phyloP scores from a whole-genome alignment of 2,329 filamentous ascomycete species.

The Paecilomyces variotii region DNA sequence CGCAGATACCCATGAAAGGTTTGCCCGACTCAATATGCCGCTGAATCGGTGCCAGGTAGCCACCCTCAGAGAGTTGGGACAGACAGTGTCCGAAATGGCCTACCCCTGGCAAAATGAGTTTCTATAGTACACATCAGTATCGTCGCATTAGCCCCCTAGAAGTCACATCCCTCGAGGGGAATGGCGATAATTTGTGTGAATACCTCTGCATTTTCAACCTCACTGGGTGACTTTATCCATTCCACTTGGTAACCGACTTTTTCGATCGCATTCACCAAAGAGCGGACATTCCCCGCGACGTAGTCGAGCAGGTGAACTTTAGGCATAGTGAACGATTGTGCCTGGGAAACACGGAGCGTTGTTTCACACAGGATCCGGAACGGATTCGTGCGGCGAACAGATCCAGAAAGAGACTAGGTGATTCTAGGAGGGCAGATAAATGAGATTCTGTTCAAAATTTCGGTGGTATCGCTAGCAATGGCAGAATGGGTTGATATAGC shows the following conservation, averaged over 20 bases:
- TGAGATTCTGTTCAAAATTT: neutral
- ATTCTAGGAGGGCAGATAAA: neutral
- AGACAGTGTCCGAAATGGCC: slow-evolving; percentile 97
- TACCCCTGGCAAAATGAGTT: slow-evolving; percentile 90
- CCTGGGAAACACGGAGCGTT: neutral
- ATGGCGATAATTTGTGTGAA: slow-evolving; percentile 14
- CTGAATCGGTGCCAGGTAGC: slow-evolving; percentile 74
- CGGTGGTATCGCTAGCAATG: neutral
- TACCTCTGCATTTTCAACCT: slow-evolving; percentile 80
- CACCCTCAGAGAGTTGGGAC: slow-evolving; percentile 69
- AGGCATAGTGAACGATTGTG: slow-evolving; percentile 27
- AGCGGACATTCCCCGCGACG: slow-evolving; percentile 92
- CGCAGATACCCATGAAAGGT: slow-evolving; percentile 96
- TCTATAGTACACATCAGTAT: slow-evolving; percentile 44
- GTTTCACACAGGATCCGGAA: neutral
- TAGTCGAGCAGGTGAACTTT: slow-evolving; percentile 61
- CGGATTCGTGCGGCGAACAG: slow-evolving; percentile 5
- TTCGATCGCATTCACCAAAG: slow-evolving; percentile 94
- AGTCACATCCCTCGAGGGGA: neutral
- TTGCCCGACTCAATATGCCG: slow-evolving; percentile 84
- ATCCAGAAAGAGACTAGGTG: neutral
- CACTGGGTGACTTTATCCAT: slow-evolving; percentile 79
- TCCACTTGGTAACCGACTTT: slow-evolving; percentile 88
- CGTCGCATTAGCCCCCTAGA: neutral
- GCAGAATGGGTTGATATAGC: neutral